Conservation (phyloP, 108 stramenopile genomes). For the Seminavis robusta region DNA sequence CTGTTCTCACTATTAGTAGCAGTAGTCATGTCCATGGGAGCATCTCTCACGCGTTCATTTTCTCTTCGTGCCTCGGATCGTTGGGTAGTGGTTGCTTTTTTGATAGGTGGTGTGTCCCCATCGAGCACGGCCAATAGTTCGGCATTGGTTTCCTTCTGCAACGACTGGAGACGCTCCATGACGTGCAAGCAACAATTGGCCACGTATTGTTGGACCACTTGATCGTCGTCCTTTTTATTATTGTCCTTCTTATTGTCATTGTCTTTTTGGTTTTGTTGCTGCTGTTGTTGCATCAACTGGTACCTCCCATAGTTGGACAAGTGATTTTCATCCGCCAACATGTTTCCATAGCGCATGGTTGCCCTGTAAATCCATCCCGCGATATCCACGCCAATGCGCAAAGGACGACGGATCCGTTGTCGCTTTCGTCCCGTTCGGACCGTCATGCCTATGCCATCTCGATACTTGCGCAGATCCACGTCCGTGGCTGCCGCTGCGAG, state of each 20-base stretch:
- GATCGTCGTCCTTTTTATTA: conserved; percentile 2
- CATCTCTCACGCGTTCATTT: conserved; percentile 16
- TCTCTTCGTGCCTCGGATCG: conserved; percentile 9
- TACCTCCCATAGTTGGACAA: conserved; percentile 71
- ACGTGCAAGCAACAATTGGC: conserved; percentile 41
- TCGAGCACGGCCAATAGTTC: conserved; percentile 76
- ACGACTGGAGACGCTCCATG: conserved; percentile 32
- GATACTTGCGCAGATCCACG: conserved; percentile 13
- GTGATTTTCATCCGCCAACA: conserved; percentile 67
- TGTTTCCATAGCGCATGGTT: conserved; percentile 44
- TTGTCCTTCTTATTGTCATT: conserved; percentile 13
- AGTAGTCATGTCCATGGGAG: conserved; percentile 5
- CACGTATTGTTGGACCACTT: conserved; percentile 27
- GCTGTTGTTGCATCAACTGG: conserved; percentile 16
- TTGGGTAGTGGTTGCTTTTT: conserved; percentile 19
- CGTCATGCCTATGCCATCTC: not conserved
- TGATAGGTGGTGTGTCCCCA: conserved; percentile 72
- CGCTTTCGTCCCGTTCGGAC: conserved; percentile 3
- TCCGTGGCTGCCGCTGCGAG: conserved; percentile 46
- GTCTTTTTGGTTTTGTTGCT: no score
- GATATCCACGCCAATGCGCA: conserved; percentile 75
- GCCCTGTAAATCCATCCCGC: conserved; percentile 66
- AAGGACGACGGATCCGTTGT: conserved; percentile 3
- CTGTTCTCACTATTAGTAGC: conserved; percentile 16
- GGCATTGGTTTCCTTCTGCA: conserved; percentile 31